Evolutionary conservation across 805 yeast species (phyloP).

Genomic region (Teunomyces atbi): DNA sequence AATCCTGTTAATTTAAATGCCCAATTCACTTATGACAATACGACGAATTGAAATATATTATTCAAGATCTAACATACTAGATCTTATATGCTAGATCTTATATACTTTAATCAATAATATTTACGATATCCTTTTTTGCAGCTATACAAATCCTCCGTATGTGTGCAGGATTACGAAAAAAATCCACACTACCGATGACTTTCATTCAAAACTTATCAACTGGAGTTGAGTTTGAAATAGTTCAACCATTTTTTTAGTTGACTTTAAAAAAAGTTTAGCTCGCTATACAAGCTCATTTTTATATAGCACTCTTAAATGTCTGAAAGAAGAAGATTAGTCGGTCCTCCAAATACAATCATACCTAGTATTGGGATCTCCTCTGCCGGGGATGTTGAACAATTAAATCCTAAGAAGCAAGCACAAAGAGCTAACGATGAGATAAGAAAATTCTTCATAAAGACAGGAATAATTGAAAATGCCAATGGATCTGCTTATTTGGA

Average conservation of each 20-base stretch:
- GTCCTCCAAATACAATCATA: constrained; percentile 65
- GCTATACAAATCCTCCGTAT: neutral
- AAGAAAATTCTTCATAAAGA: constrained; percentile 53
- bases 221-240: neutral
- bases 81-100: too few relatives aligned
- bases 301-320: constrained; percentile 12
- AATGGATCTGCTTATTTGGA: constrained; percentile 85
- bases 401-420: neutral
- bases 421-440: constrained; percentile 20
- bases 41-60: neutral
- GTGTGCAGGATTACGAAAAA: neutral
- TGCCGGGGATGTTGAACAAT: constrained; percentile 7
- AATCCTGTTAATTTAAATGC: constrained; percentile 6
- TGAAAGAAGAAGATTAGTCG: constrained; percentile 85
- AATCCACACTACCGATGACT: constrained; percentile 1
- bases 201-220: neutral
- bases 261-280: neutral
- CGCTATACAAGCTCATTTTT: neutral
- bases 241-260: neutral
- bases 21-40: neutral
- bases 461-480: constrained; percentile 66
- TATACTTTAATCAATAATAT: too few relatives aligned
- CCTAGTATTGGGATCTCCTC: constrained; percentile 20
- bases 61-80: too few relatives aligned
- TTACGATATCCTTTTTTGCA: neutral